These are phyloP conservation scores for Candida vaughaniae DNA, from an alignment of 805 yeast genomes.

Conservation along the genomic window DNA sequence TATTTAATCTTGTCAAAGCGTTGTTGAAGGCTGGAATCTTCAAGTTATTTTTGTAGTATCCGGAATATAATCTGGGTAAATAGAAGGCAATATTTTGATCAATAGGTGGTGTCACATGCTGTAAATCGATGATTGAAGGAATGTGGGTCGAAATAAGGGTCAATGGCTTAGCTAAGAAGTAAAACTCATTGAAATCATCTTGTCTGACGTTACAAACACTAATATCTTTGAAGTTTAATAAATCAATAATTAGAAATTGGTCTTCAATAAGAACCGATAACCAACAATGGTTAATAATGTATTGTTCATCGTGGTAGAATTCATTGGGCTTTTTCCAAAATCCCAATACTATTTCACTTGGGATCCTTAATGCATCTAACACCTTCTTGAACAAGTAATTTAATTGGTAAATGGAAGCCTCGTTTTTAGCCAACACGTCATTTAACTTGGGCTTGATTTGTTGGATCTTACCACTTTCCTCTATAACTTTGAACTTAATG, in stretches of 20 bases:
- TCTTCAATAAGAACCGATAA: constrained; percentile 71
- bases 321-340: constrained; percentile 78
- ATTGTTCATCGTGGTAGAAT: constrained; percentile 48
- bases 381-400: constrained; percentile 75
- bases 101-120: constrained; percentile 83
- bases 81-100: constrained; percentile 75
- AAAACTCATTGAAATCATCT: constrained; percentile 50
- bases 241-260: constrained; percentile 79
- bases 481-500: constrained; percentile 55
- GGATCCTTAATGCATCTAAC: constrained; percentile 66
- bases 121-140: constrained; percentile 75
- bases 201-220: constrained; percentile 31
- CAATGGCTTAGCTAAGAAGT: constrained; percentile 76
- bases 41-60: constrained; percentile 62
- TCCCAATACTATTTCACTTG: constrained; percentile 77
- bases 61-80: constrained; percentile 84
- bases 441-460: constrained; percentile 41
- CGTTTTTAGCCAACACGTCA: constrained; percentile 45
- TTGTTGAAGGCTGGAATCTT: constrained; percentile 69
- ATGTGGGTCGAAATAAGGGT: constrained; percentile 80
- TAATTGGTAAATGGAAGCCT: constrained; percentile 67
- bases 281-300: constrained; percentile 83
- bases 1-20: constrained; percentile 69
- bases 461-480: constrained; percentile 34
- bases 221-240: constrained; percentile 36